A percentile compares a stretch with the other conserved stretches of the same genome.
These are phyloP conservation scores for Colletotrichum shisoi DNA, from an alignment of 2,329 filamentous ascomycete species.

Conservation along the genomic window DNA sequence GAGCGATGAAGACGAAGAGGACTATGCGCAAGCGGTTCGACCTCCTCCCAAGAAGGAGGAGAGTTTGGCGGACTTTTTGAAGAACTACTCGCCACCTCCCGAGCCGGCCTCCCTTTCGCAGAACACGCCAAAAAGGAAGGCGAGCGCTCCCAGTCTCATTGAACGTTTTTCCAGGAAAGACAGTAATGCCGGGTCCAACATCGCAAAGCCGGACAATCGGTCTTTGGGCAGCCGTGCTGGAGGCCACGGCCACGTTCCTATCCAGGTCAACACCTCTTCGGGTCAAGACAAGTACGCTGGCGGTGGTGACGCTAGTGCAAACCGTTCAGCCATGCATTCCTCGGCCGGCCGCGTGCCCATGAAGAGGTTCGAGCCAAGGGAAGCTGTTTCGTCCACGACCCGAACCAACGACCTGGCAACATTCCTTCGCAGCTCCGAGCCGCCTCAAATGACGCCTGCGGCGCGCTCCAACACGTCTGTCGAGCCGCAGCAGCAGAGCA, in stretches of 20 bases:
- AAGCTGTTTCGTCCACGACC: constrained; percentile 54
- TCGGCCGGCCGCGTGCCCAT: constrained; percentile 57
- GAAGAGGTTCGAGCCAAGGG: constrained; percentile 67
- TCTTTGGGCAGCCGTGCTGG: constrained; percentile 54
- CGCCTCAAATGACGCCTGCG: constrained; percentile 53
- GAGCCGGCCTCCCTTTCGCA: constrained; percentile 53
- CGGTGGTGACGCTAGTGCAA: constrained; percentile 43
- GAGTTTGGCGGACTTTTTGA: constrained; percentile 76
- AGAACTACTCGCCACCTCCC: constrained; percentile 71
- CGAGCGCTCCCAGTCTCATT: constrained; percentile 69
- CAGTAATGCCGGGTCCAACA: constrained; percentile 43
- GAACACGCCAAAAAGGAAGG: constrained; percentile 66
- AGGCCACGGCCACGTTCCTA: constrained; percentile 59
- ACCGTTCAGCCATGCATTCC: constrained; percentile 39
- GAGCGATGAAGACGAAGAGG: constrained; percentile 72
- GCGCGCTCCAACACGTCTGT: constrained; percentile 42
- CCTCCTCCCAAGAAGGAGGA: constrained; percentile 63
- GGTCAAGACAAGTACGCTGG: constrained; percentile 55
- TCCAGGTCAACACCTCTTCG: constrained; percentile 60
- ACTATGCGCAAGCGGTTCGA: constrained; percentile 53
- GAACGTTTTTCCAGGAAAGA: constrained; percentile 61
- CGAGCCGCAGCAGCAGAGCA: constrained; percentile 48
- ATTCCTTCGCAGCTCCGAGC: constrained; percentile 74
- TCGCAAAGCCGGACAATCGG: constrained; percentile 47
- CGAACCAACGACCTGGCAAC: constrained; percentile 73